phyloP scores from a whole-genome alignment of 2,329 filamentous ascomycete genomes.

The Ophiobolus disseminans region DNA sequence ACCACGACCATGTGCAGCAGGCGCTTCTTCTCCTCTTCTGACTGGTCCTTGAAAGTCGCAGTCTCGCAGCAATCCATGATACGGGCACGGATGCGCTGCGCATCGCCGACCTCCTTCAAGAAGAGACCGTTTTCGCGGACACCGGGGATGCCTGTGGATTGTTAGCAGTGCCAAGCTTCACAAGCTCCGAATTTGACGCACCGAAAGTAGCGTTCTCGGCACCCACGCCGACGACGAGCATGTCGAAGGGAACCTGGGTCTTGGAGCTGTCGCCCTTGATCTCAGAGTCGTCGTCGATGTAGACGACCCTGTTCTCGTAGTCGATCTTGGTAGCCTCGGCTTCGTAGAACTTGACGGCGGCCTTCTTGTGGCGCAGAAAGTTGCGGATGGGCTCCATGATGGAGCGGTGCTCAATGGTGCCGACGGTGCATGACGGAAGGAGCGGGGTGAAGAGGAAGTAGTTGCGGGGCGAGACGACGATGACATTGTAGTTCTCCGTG shows the following conservation, averaged over 20 bases:
- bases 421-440: slow-evolving; percentile 95
- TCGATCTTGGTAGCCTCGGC: slow-evolving; percentile 96
- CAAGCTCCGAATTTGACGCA: slow-evolving; percentile 43
- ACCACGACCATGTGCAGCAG: slow-evolving; percentile 94
- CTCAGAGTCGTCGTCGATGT: slow-evolving; percentile 90
- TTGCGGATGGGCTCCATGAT: slow-evolving; percentile 99
- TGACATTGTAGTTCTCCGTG: slow-evolving; percentile 98
- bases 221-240: slow-evolving; percentile 96
- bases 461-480: slow-evolving; percentile 97
- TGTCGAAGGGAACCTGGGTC: slow-evolving; percentile 95
- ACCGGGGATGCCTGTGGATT: slow-evolving; percentile 74
- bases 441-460: slow-evolving; percentile 99
- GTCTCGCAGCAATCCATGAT: slow-evolving; percentile 99
- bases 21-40: slow-evolving; percentile 84
- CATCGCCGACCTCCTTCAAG: slow-evolving; percentile 96
- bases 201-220: slow-evolving; percentile 99
- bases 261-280: slow-evolving; percentile 82
- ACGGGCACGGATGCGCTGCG: slow-evolving; percentile 94
- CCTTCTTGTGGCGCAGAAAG: slow-evolving; percentile 94
- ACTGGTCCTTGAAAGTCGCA: slow-evolving; percentile 96
- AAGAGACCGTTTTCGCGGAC: slow-evolving; percentile 96
- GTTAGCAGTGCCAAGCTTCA: slow-evolving; percentile 21
- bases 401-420: slow-evolving; percentile 96
- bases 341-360: slow-evolving; percentile 95
- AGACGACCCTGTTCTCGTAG: slow-evolving; percentile 84